Evolutionary conservation across 352 stramenopile genomes (phyloP).

Genomic region (Globisporangium splendens): DNA sequence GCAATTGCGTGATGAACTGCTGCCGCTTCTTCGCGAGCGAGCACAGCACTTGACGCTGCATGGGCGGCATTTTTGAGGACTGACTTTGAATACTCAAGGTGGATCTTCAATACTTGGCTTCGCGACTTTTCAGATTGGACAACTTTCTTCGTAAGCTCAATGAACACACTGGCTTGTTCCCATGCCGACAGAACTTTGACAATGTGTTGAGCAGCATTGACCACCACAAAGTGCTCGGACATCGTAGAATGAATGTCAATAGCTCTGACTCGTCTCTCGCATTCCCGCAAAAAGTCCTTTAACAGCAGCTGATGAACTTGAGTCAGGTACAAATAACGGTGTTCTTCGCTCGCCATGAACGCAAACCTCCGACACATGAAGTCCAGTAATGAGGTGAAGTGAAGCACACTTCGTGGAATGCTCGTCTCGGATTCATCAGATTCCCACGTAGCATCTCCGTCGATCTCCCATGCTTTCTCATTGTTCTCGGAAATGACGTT

Average conservation of each 20-base stretch:
- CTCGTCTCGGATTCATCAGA: slow-evolving; percentile 7
- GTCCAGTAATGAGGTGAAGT: slow-evolving; percentile 52
- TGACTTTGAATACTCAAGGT: slow-evolving; percentile 50
- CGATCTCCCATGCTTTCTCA: slow-evolving; percentile 9
- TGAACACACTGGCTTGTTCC: slow-evolving; percentile 67
- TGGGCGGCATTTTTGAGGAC: slow-evolving; percentile 42
- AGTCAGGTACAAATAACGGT: slow-evolving; percentile 74
- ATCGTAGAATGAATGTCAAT: slow-evolving; percentile 10
- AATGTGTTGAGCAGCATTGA: slow-evolving; percentile 49
- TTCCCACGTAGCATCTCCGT: neutral
- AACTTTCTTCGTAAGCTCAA: slow-evolving; percentile 60
- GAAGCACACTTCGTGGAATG: slow-evolving; percentile 21
- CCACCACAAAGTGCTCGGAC: slow-evolving; percentile 34
- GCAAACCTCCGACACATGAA: slow-evolving; percentile 66
- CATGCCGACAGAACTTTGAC: slow-evolving; percentile 36
- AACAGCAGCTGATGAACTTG: slow-evolving; percentile 64
- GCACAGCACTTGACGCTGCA: slow-evolving; percentile 45
- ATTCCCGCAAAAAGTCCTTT: slow-evolving; percentile 18
- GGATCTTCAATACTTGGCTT: slow-evolving; percentile 54
- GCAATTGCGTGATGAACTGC: slow-evolving; percentile 65
- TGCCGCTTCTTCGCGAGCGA: slow-evolving; percentile 62
- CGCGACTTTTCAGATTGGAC: slow-evolving; percentile 51
- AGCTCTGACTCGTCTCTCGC: slow-evolving; percentile 9
- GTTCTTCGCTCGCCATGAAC: slow-evolving; percentile 57
- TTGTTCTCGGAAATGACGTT: slow-evolving; percentile 1